phyloP scores from a whole-genome alignment of 164 flowering plant genomes.

The Magnolia sinica region DNA sequence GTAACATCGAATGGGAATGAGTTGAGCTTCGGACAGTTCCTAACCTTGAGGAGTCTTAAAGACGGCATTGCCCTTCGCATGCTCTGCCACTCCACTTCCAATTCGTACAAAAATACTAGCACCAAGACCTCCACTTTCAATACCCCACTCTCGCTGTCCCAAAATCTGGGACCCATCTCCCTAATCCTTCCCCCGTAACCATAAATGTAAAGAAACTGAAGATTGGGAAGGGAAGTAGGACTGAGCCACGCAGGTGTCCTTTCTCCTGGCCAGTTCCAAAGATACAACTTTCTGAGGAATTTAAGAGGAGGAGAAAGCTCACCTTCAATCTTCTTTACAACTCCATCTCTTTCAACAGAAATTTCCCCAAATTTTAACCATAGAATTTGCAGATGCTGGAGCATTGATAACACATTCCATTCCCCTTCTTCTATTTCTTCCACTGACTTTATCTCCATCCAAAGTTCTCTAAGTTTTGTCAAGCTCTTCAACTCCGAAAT shows the following conservation, averaged over 20 bases:
- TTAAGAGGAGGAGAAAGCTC: not conserved
- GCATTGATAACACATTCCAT: slow-evolving; percentile 2
- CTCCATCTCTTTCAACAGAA: not conserved
- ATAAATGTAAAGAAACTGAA: not conserved
- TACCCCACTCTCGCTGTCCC: not conserved
- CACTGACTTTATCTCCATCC: not conserved
- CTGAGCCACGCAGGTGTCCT: not conserved
- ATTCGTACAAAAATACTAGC: accelerated
- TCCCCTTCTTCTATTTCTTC: not conserved
- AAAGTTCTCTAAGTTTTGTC: not conserved
- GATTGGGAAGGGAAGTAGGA: not conserved
- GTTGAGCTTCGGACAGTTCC: no score
- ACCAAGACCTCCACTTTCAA: not conserved
- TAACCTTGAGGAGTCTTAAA: no score
- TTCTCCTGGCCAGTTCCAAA: not conserved
- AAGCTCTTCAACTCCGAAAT: slow-evolving; percentile 1
- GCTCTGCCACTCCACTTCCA: no score
- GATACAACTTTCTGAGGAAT: not conserved
- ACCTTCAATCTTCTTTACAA: not conserved
- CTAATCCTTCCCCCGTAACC: not conserved
- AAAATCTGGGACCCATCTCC: not conserved
- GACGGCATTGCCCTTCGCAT: no score
- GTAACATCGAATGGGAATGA: no score
- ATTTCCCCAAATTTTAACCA: not conserved
- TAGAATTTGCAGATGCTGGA: not conserved